These are phyloP conservation scores for Betula pendula DNA, from an alignment of 306 rosid species.

Conservation along the genomic window DNA sequence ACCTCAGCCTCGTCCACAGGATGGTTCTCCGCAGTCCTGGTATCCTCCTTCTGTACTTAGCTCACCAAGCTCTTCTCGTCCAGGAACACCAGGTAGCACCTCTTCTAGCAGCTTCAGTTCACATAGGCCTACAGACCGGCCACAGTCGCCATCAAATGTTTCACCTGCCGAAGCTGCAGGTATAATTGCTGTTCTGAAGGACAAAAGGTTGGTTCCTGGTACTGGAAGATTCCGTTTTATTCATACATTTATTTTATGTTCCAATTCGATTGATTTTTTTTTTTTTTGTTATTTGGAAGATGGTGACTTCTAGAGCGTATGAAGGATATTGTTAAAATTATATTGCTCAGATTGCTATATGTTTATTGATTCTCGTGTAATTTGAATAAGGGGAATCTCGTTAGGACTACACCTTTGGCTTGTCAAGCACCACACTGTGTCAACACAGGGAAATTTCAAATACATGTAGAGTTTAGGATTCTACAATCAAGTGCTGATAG, in stretches of 20 bases:
- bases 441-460: neutral
- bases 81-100: constrained; percentile 60
- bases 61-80: constrained; percentile 61
- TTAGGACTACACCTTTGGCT: neutral
- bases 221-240: neutral
- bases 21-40: constrained; percentile 72
- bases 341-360: neutral
- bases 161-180: constrained; percentile 87
- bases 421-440: neutral
- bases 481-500: neutral
- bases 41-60: constrained; percentile 70
- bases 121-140: constrained; percentile 47
- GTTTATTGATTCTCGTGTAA: neutral
- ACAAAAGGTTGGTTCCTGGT: constrained; percentile 51
- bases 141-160: constrained; percentile 53
- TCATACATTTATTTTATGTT: neutral
- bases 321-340: neutral
- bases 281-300: neutral
- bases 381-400: neutral
- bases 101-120: constrained; percentile 47
- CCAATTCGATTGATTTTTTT: neutral
- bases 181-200: constrained; percentile 69
- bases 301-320: no score
- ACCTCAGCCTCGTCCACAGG: constrained; percentile 56
- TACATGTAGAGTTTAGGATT: neutral